Conservation (phyloP, 2,329 filamentous ascomycete genomes). For the Epicoccum sorghinum region DNA sequence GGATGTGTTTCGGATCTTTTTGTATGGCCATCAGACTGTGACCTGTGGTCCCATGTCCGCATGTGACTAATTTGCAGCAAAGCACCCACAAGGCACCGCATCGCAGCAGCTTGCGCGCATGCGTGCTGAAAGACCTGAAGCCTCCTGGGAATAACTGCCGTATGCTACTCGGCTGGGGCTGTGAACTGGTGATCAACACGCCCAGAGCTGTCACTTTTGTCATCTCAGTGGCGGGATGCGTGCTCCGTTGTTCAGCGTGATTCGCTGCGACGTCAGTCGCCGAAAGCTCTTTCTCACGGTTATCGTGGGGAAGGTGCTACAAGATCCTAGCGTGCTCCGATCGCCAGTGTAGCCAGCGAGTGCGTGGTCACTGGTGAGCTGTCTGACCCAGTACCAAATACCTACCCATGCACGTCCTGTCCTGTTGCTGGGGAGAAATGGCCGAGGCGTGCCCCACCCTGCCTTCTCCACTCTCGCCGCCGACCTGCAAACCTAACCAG, state of each 20-base stretch:
- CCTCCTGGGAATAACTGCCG: neutral
- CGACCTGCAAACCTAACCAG: conserved; percentile 15
- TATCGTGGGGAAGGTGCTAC: conserved; percentile 30
- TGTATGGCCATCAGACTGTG: neutral
- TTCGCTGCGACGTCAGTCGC: conserved; percentile 13
- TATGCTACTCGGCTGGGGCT: neutral
- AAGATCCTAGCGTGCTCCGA: conserved; percentile 29
- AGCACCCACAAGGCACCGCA: no score
- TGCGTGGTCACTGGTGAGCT: conserved; percentile 8
- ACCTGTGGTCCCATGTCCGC: no score
- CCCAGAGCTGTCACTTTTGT: conserved; percentile 11
- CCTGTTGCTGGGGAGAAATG: conserved; percentile 6
- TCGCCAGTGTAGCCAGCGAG: conserved; percentile 17
- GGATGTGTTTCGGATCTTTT: conserved; percentile 1
- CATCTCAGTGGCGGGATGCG: conserved; percentile 9
- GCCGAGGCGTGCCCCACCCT: conserved; percentile 14
- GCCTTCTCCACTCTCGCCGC: conserved; percentile 9
- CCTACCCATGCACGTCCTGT: no score
- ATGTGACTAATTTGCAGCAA: no score
- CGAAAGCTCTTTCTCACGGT: conserved; percentile 20
- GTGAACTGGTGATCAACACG: neutral
- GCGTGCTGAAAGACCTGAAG: no score
- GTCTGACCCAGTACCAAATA: conserved; percentile 16
- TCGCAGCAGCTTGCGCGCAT: no score
- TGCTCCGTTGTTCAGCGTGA: neutral